Base-by-base conservation (phyloP, 331 rosid species). In the Malus hybrid region DNA sequence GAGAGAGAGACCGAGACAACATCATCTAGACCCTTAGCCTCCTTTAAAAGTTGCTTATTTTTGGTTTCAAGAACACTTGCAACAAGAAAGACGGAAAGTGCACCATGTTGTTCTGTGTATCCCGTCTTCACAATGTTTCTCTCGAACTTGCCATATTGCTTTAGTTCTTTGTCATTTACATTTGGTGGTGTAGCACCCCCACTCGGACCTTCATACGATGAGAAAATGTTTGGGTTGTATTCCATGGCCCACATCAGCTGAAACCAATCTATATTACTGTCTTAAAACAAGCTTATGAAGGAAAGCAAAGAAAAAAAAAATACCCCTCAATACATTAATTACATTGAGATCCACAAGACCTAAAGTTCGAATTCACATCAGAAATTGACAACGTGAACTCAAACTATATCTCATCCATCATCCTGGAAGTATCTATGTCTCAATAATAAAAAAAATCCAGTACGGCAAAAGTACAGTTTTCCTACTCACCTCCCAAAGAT, bases 211-310 rank as follows among this genome's bases (percentile, higher is more conserved):
- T 87, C 92, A 16, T 87, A 90, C 12, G 70, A 80, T 76, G 82
- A 18, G 86, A 90, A 94, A 78, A 87, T 81, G 84, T 85, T 88
- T 77, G 99, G 98, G 76, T 90, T 86, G 97, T 94, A 94, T 83
- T 94, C 99, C 99, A 94, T 94, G 77, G 84, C 94, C 99, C 97
- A 94, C 87, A 91, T 94, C 83, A 91, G 69, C 99, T 94, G 93
- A 90, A 94, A 94, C 84, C 85, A 91, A 87, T 85, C 88, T 81
- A 87, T 24, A 24, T 87, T 83, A 87, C 80, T 84, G 86, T 83
- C 88, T 83, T 82, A 82, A 83, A 88, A 79, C 79, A 80, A 77
- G 82, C 82, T 76, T 52, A 79, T 56, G 65, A 76, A 84, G 66
- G 29, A 31, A 80, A 69, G 70, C 76, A 67, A 82, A 75, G 67